These are phyloP conservation scores for Candida ficus DNA, from an alignment of 805 yeast species.

Conservation along the genomic window DNA sequence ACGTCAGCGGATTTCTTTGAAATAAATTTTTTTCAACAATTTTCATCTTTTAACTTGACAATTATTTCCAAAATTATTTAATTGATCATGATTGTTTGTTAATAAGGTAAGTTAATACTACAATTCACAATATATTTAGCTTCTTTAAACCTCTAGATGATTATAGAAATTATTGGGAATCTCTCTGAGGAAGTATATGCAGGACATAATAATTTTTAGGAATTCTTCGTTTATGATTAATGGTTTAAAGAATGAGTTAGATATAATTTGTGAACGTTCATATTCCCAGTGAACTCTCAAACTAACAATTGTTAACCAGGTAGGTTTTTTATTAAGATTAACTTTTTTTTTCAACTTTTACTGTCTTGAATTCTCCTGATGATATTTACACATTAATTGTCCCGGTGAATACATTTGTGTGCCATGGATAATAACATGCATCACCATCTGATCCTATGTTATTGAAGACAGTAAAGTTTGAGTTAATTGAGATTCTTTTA, in stretches of 20 bases:
- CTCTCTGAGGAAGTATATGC: slow-evolving; percentile 71
- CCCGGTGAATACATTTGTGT: slow-evolving; percentile 59
- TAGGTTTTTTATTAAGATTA: slow-evolving; percentile 4
- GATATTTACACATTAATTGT: slow-evolving; percentile 21
- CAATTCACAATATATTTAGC: too few species aligned
- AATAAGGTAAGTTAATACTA: too few species aligned
- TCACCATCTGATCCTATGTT: slow-evolving; percentile 79
- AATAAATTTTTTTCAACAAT: too few species aligned
- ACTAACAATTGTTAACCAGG: slow-evolving; percentile 3
- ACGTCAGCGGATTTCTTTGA: too few species aligned
- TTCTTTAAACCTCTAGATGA: slow-evolving; percentile 18
- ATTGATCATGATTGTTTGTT: too few species aligned
- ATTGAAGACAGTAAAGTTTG: not conserved
- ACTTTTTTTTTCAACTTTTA: too few species aligned
- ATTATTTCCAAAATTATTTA: too few species aligned
- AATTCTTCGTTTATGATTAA: slow-evolving; percentile 72
- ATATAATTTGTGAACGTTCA: not conserved
- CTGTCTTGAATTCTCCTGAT: slow-evolving; percentile 21
- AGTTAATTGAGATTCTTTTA: too few species aligned
- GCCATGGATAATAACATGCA: slow-evolving; percentile 88
- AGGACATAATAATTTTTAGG: slow-evolving; percentile 60
- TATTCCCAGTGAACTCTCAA: not conserved
- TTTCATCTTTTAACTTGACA: too few species aligned
- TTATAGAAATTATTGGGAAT: slow-evolving; percentile 31
- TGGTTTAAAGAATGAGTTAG: not conserved